These are phyloP conservation scores for Coemansia sp. DNA, from an alignment of 192 early-diverging fungal genomes.

Conservation along the genomic window DNA sequence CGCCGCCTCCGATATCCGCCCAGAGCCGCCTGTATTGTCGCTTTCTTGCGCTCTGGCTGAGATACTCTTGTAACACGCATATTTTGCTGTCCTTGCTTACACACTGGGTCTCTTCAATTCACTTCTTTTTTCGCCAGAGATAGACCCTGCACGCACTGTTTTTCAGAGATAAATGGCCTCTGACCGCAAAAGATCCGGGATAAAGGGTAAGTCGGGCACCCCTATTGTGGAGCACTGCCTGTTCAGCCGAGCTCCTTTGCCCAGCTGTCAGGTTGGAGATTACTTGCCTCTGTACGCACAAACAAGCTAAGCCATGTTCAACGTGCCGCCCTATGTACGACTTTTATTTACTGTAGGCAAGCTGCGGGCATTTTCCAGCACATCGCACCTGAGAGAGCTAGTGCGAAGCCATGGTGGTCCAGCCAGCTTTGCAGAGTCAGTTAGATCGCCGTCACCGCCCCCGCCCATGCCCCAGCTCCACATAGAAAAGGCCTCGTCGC, in stretches of 20 bases:
- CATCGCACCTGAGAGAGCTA: slow-evolving; percentile 45
- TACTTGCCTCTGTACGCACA: background rate
- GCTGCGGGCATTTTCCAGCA: slow-evolving; percentile 52
- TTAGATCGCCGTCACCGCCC: slow-evolving; percentile 22
- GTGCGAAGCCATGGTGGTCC: slow-evolving; percentile 29
- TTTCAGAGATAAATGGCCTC: slow-evolving; percentile 16
- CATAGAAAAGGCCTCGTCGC: slow-evolving; percentile 22
- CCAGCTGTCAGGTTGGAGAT: no score
- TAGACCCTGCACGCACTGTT: background rate
- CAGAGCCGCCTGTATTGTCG: background rate
- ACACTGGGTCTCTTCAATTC: background rate
- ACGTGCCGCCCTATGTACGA: background rate
- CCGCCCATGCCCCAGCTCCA: slow-evolving; percentile 35
- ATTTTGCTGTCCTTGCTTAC: no score
- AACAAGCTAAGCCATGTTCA: background rate
- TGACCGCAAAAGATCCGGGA: slow-evolving; percentile 28
- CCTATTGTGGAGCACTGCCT: slow-evolving; percentile 1
- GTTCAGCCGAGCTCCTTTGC: background rate
- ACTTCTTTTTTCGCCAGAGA: background rate
- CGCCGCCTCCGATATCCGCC: background rate
- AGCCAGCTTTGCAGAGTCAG: slow-evolving; percentile 13
- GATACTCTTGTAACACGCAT: background rate
- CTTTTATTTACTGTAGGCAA: slow-evolving; percentile 30
- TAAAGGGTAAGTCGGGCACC: slow-evolving; percentile 35
- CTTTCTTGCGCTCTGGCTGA: background rate